A percentile compares a stretch with the other conserved stretches of the same genome.
Evolutionary conservation across 73 alveolate species (phyloP).

Genomic region (Effrenium voratum): DNA sequence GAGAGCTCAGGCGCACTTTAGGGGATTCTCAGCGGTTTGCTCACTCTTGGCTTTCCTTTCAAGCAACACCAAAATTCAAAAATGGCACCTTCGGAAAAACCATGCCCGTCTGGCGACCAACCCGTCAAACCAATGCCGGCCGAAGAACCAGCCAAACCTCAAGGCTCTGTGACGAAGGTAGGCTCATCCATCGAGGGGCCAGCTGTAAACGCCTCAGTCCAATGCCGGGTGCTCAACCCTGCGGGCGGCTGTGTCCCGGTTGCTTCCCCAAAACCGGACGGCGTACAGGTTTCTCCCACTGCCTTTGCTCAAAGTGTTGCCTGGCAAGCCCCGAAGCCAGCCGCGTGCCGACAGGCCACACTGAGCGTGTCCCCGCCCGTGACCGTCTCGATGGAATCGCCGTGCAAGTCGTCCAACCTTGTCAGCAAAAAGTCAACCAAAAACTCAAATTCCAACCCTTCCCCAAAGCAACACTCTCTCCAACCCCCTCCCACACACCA

Average conservation of each 20-base stretch:
- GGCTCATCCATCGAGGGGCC: conserved; percentile 80
- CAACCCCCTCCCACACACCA: background rate
- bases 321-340: no score
- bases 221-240: no score
- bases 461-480: background rate
- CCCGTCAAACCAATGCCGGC: background rate
- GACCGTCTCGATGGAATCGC: conserved; percentile 73
- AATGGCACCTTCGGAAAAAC: background rate
- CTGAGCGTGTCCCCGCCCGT: conserved; percentile 78
- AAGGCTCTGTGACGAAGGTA: conserved; percentile 74
- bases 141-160: background rate
- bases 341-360: no score
- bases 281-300: no score
- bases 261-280: no score
- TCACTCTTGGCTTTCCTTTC: no score
- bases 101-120: background rate
- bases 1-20: no score
- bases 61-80: background rate
- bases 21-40: no score
- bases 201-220: conserved; percentile 55
- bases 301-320: no score
- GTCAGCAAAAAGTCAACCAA: no score
- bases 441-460: no score
- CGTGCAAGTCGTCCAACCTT: conserved; percentile 46
- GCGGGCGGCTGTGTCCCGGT: no score